Evolutionary conservation across 257 asterid genomes (phyloP).

Genomic region (Solanum peruvianum): DNA sequence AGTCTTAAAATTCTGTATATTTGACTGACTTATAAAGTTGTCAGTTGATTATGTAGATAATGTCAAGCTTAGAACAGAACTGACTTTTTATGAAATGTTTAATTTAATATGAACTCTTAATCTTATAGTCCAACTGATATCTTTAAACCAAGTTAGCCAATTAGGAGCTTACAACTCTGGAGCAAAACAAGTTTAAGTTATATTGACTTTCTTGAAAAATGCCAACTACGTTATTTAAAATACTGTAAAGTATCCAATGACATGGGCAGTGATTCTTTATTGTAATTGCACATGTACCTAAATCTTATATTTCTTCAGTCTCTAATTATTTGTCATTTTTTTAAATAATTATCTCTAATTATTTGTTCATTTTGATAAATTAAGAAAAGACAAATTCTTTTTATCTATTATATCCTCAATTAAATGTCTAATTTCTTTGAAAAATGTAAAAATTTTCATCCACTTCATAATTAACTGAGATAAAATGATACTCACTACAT

Average conservation of each 20-base stretch:
- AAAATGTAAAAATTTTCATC: too few relatives aligned
- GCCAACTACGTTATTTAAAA: neutral
- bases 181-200: neutral
- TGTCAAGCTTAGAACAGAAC: neutral
- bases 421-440: too few relatives aligned
- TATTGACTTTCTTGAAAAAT: neutral
- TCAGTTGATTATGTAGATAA: too few relatives aligned
- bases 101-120: neutral
- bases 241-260: neutral
- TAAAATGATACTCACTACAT: too few relatives aligned
- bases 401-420: too few relatives aligned
- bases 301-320: neutral
- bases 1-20: too few relatives aligned
- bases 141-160: neutral
- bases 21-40: too few relatives aligned
- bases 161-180: neutral
- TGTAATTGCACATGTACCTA: neutral
- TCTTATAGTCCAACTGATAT: neutral
- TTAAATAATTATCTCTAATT: too few relatives aligned
- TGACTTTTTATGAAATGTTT: neutral
- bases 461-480: too few relatives aligned
- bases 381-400: too few relatives aligned
- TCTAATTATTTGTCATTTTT: too few relatives aligned
- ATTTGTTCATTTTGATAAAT: too few relatives aligned
- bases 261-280: neutral